Evolutionary conservation across 1,284 basidiomycete species (phyloP), one percentile per base, ranked within the genome.

Genomic region (Meira miltonrushii): DNA sequence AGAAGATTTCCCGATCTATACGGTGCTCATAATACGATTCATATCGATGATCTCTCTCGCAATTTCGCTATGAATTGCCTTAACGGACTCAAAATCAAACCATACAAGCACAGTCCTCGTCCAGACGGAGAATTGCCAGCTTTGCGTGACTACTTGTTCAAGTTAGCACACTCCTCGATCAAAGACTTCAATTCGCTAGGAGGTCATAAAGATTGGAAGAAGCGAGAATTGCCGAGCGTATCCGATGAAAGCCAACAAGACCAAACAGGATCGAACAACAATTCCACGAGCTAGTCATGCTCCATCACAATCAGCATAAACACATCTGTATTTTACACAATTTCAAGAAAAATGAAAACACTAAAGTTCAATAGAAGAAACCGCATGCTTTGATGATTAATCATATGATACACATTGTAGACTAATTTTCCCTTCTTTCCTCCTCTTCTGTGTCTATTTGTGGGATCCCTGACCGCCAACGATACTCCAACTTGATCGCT

Each of bases 1-100:
- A 53, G 66, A 9, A 57, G 71, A 12, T 74, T 67, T 59, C 66
- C 67, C 12, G 40, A 65, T 3, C 53, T 60, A 19, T 72, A 70
- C 54, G 64, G 70, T 17, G 57, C 63, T 11, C 66, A 82, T 57
- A 92, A 92, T 70, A 91, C 90, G 0, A 86, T 92, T 50, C 90
- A 94, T 71, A 83, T 94, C 33, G 90, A 94, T 78, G 90, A 92
- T 74, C 82, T 94, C 51, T 86, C 60, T 44, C 55, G 69, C 33
- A 91, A 91, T 74, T 92, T 92, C 79, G 90, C 89, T 2, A 81
- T 92, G 61, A 94, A 92, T 73, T 89, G 90, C 0, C 83, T 82
- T 47, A 85, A 89, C 79, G 90, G 90, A 0, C 81, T 92, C 39
- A 90, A 89, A 81, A 90, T 54, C 2, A 47, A 52, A 44, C 15